phyloP scores from a whole-genome alignment of 768 basidiomycete species.

The Trichaptum fuscoviolaceum region DNA sequence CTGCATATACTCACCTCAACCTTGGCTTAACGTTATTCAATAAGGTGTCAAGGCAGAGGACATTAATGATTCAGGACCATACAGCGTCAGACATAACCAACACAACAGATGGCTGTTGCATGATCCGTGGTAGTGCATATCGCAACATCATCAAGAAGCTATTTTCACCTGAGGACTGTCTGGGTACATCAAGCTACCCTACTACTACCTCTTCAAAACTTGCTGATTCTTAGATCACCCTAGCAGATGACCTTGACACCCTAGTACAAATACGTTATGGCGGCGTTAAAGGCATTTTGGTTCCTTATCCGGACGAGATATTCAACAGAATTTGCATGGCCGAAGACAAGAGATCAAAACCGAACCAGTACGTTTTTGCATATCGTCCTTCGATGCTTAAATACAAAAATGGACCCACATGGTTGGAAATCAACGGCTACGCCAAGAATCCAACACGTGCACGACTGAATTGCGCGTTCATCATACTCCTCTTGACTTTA shows the following conservation, averaged over 20 bases:
- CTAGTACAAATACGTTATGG: constrained; percentile 18
- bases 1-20: background rate
- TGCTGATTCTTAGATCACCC: constrained; percentile 1
- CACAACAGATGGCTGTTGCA: constrained; percentile 21
- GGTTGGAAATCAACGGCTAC: constrained; percentile 15
- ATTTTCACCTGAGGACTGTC: constrained; percentile 10
- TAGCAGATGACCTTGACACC: background rate
- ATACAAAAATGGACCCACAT: constrained; percentile 14
- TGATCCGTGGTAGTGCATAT: constrained; percentile 18
- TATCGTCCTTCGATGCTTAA: constrained; percentile 19
- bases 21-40: background rate
- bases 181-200: constrained; percentile 10
- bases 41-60: constrained; percentile 13
- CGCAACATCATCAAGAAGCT: constrained; percentile 9
- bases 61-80: constrained; percentile 13
- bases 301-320: constrained; percentile 13
- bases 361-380: constrained; percentile 6
- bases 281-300: constrained; percentile 19
- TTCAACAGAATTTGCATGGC: constrained; percentile 13
- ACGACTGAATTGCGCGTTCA: constrained; percentile 19
- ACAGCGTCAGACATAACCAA: constrained; percentile 16
- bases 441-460: constrained; percentile 13
- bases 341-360: constrained; percentile 10
- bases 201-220: background rate
- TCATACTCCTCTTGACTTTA: constrained; percentile 16